phyloP scores from a whole-genome alignment of 306 rosid species.

The Corylus americana region DNA sequence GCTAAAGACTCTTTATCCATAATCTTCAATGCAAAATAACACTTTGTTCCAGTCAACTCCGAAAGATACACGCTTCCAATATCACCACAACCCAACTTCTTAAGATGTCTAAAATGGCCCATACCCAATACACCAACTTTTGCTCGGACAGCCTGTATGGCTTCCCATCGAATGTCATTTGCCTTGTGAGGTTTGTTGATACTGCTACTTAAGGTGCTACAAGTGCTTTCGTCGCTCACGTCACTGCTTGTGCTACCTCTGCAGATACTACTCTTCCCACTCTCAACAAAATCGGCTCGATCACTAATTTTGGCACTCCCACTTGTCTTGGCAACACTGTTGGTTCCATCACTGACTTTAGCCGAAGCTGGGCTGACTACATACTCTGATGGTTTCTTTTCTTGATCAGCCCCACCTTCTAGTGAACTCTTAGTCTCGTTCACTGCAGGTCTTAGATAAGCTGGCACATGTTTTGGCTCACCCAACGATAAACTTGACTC shows the following conservation, averaged over 20 bases:
- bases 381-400: conserved; percentile 29
- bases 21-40: conserved; percentile 57
- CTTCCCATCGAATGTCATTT: conserved; percentile 56
- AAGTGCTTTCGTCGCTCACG: conserved; percentile 56
- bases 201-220: conserved; percentile 58
- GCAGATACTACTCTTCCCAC: conserved; percentile 60
- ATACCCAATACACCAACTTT: conserved; percentile 46
- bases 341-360: conserved; percentile 39
- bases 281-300: conserved; percentile 46
- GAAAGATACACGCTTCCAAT: conserved; percentile 59
- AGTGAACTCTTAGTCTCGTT: conserved; percentile 14
- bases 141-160: conserved; percentile 51
- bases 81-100: conserved; percentile 59
- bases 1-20: conserved; percentile 58
- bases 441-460: background rate
- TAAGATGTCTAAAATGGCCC: conserved; percentile 51
- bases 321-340: conserved; percentile 45
- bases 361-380: conserved; percentile 29
- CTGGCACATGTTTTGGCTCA: conserved; percentile 33
- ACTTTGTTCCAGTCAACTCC: conserved; percentile 53
- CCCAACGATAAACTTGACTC: conserved; percentile 32
- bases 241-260: conserved; percentile 61
- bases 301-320: conserved; percentile 36
- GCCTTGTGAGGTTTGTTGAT: conserved; percentile 61
- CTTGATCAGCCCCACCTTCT: conserved; percentile 29